Base-by-base conservation (phyloP, 441 rosid genomes). In the Pelargonium fulgidum region DNA sequence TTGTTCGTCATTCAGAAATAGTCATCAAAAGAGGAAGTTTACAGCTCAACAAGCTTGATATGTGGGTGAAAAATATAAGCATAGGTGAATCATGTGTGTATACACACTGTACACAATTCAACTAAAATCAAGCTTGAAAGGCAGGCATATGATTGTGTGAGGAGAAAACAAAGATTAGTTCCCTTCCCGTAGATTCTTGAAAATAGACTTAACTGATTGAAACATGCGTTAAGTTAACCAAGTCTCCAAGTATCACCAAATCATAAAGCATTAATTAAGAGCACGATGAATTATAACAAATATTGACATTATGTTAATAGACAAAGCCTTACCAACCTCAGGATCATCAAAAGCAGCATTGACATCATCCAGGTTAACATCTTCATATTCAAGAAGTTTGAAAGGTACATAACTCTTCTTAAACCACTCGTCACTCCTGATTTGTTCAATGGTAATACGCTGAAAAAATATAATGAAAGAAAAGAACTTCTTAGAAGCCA, bases 301-400 rank as follows among this genome's bases (percentile, higher is more conserved):
- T 61, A 26, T 70, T 45, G 54, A 11, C 47, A 56, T 3, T 69
- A 20, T 36, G 41, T 24, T 62, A 3, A 47, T 7, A 44, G 62
- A 8, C 68, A 72, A 73, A 68, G 68, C 80, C 75, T 73, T 67
- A 76, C 85, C 29, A 76, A 93, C 93, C 92, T 89, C 99, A 0
- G 93, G 86, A 73, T 89, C 92, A 82, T 86, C 86, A 76, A 92
- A 92, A 77, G 88, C 91, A 61, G 99, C 98, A 86, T 94, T 85
- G 62, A 92, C 85, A 77, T 94, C 97, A 81, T 94, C 99, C 70
- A 94, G 80, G 81, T 94, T 89, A 62, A 94, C 95, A 71, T 87
- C 90, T 83, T 94, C 99, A 7, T 85, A 85, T 69, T 92, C 99
- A 50, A 87, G 68, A 76, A 86, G 83, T 84, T 83, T 82, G 48